Evolutionary conservation across 106 monocot genomes (phyloP).

Genomic region (Dioscorea dumetorum): DNA sequence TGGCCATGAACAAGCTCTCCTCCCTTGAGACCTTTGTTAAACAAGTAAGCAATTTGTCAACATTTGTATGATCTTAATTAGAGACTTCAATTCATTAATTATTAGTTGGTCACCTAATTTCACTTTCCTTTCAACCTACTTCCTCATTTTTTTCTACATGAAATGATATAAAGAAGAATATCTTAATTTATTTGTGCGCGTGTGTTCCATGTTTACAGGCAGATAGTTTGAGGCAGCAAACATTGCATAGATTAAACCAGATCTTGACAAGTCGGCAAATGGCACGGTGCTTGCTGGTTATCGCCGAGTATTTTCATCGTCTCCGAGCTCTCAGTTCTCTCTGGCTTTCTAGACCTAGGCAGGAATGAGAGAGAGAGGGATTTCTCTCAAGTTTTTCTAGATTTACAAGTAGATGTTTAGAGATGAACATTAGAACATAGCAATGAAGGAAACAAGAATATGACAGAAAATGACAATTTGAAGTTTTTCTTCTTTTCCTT

Average conservation of each 20-base stretch:
- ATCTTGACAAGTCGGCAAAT: constrained; percentile 50
- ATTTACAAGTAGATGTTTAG: too few relatives aligned
- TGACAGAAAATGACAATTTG: too few relatives aligned
- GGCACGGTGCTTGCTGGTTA: constrained; percentile 52
- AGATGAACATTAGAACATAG: too few relatives aligned
- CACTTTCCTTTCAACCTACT: neutral
- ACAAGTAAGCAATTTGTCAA: constrained; percentile 36
- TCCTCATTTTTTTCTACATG: too few relatives aligned
- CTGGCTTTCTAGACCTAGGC: constrained; percentile 61
- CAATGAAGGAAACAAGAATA: too few relatives aligned
- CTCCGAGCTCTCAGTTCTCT: constrained; percentile 71
- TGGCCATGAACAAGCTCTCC: constrained; percentile 84
- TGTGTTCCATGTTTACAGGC: constrained; percentile 24
- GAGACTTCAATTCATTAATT: too few relatives aligned
- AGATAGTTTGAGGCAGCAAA: constrained; percentile 57
- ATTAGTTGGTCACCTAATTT: neutral
- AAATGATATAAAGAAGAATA: neutral
- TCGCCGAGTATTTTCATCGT: constrained; percentile 73
- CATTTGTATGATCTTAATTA: neutral
- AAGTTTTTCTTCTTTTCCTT: too few relatives aligned
- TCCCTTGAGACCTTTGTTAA: constrained; percentile 69
- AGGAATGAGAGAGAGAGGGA: neutral
- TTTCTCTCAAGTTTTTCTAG: too few relatives aligned
- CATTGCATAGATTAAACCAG: constrained; percentile 61
- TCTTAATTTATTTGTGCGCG: neutral